Base-by-base conservation (phyloP, 2,329 filamentous ascomycete genomes). In the Neodidymelliopsis sp. region DNA sequence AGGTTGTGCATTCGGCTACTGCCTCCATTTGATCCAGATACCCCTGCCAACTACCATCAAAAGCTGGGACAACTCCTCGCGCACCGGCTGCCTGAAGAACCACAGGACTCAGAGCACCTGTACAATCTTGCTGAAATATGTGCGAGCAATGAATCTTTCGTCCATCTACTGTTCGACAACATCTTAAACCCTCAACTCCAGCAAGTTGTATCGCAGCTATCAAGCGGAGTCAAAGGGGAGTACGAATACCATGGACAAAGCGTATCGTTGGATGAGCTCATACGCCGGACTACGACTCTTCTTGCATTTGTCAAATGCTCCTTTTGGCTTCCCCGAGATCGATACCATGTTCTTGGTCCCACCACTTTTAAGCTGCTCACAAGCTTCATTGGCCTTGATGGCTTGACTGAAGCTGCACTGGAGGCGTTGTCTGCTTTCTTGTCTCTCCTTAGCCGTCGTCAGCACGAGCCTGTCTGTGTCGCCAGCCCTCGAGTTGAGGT, bases 271-370 rank as follows among this genome's bases (percentile, higher is more conserved):
- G 49, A 56, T 29, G 34, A 58, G 30, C 35, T 38, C 8, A 15
- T 52, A 24, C 46, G 35, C 30, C 49, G 29, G 16, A 48, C 49
- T n/a, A 35, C 41, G 20, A 50, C 56, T 1, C 66, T 64, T 43
- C 40, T 70, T 9, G 52, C 41, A 5, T 68, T 72, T 25, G 46
- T 72, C 18, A 67, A 66, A 43, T 61, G 59, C 48, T 71, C 64
- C 3, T 70, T 62, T 41, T 71, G 66, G 67, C 55, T 68, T 5
- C 59, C 67, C 2, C 25, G 40, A 2, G 40, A 49, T 7, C 44
- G 46, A 19, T 35, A 49, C 11, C 65, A 70, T 28, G 57, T 61
- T 23, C 45, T 70, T 10, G 52, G 49, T 12, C 50, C 53, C 2
- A 36, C 44, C n/a, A 42, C 56, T 11, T 30, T 64, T 8, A 24